A percentile compares a stretch with the other conserved stretches of the same genome.
Conservation (phyloP, 2,329 filamentous ascomycete genomes). For the Ophiostoma ulmi region DNA sequence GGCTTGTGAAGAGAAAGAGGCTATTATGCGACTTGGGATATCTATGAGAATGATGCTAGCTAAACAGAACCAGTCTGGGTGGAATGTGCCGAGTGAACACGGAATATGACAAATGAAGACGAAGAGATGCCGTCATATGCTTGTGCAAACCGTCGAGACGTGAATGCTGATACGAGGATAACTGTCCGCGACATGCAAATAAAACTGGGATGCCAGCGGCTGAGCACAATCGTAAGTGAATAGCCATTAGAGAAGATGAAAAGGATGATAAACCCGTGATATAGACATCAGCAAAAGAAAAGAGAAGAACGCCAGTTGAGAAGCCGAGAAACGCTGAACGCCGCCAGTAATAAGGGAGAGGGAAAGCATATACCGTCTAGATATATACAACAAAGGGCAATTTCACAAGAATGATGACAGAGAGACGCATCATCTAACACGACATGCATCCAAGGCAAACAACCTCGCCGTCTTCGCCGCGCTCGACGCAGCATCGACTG, state of each 20-base stretch:
- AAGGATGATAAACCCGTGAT: background rate
- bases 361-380: background rate
- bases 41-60: background rate
- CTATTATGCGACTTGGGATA: background rate
- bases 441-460: conserved; percentile 59
- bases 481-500: conserved; percentile 64
- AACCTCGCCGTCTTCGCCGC: conserved; percentile 58
- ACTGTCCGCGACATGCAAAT: background rate
- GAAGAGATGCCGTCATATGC: background rate
- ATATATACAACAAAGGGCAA: background rate
- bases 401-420: background rate
- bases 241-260: background rate
- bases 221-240: background rate
- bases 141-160: background rate
- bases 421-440: conserved; percentile 26
- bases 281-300: background rate
- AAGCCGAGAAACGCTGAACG: background rate
- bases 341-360: background rate
- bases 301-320: background rate
- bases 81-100: background rate
- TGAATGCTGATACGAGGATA: background rate
- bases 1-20: background rate
- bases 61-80: background rate
- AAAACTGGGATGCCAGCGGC: background rate
- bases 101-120: background rate